Percentiles rank a stretch among this genome's conserved stretches.
Evolutionary conservation across 441 rosid species (phyloP).

Genomic region (Erodium texanum): DNA sequence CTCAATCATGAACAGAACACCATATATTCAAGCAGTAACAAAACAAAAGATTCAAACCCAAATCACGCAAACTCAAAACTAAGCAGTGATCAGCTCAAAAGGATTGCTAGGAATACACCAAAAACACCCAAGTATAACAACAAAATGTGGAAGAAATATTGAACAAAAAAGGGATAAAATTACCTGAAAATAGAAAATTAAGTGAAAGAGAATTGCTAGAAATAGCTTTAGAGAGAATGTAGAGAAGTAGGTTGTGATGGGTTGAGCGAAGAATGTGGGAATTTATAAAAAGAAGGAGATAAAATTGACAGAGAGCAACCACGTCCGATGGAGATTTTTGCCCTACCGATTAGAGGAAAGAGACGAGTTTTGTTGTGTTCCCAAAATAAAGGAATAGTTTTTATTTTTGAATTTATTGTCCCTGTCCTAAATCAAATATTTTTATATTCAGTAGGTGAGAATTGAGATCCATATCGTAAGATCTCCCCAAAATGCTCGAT

Average conservation of each 20-base stretch:
- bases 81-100: background rate
- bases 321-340: background rate
- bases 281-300: background rate
- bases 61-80: background rate
- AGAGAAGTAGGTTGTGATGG: background rate
- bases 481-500: too few species aligned
- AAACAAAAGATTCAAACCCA: background rate
- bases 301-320: background rate
- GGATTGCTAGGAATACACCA: background rate
- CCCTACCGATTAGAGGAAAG: background rate
- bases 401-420: background rate
- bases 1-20: slow-evolving; percentile 1
- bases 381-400: background rate
- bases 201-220: background rate
- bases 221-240: background rate
- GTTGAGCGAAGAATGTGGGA: slow-evolving; percentile 2
- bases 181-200: background rate
- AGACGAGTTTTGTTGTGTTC: background rate
- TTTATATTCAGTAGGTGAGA: background rate
- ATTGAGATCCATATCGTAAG: too few species aligned
- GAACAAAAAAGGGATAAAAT: background rate
- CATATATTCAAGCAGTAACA: background rate
- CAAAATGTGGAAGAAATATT: background rate
- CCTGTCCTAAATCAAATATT: background rate
- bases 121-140: background rate